Evolutionary conservation across 306 rosid genomes (phyloP).

Genomic region (Cucumis melo): DNA sequence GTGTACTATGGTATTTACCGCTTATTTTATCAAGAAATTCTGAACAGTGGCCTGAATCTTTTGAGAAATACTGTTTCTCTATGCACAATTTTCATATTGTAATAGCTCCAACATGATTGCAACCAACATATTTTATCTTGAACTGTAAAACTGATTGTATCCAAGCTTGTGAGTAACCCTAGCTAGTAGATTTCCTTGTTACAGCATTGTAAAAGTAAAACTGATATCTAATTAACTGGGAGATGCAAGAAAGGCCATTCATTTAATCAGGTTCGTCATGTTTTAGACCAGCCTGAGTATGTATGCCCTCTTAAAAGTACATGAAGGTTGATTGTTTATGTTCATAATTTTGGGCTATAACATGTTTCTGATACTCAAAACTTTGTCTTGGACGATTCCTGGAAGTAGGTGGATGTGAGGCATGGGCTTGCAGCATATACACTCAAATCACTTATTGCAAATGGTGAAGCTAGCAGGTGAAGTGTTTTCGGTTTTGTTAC

Average conservation of each 20-base stretch:
- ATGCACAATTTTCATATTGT: not conserved
- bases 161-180: not conserved
- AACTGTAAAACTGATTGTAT: not conserved
- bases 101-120: not conserved
- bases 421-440: conserved; percentile 71
- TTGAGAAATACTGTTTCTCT: not conserved
- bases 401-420: conserved; percentile 53
- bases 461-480: conserved; percentile 82
- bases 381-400: conserved; percentile 1
- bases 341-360: not conserved
- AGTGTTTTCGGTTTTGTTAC: not conserved
- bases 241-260: not conserved
- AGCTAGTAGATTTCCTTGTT: not conserved
- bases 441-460: conserved; percentile 49
- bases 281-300: not conserved
- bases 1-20: not conserved
- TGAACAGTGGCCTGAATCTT: not conserved
- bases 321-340: not conserved
- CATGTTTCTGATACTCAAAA: not conserved
- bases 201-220: not conserved
- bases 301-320: not conserved
- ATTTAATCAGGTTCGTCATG: not conserved
- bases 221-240: not conserved
- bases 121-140: not conserved
- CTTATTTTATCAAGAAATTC: not conserved